Conservation (phyloP, 257 asterid species). For the Cinchona pubescens region DNA sequence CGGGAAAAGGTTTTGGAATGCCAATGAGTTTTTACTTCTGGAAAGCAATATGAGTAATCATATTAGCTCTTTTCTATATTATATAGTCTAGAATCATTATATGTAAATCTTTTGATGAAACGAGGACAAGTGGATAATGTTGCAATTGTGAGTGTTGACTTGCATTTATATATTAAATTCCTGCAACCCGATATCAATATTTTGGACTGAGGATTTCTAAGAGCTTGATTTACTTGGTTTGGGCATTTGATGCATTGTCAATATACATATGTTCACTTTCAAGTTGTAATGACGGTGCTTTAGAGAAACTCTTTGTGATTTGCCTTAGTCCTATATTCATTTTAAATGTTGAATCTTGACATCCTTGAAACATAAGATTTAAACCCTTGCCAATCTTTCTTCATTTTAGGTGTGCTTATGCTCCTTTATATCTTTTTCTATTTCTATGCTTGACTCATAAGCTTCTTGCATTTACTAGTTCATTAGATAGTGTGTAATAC, state of each 20-base stretch:
- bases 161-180: not conserved
- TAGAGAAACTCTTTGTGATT: too few species aligned
- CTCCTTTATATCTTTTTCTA: not conserved
- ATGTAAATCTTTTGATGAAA: not conserved
- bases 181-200: not conserved
- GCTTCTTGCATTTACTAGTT: not conserved
- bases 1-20: constrained; percentile 65
- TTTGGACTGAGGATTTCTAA: not conserved
- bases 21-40: constrained; percentile 76
- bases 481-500: not conserved
- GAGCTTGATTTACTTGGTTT: not conserved
- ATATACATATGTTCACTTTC: not conserved
- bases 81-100: not conserved
- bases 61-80: constrained; percentile 11
- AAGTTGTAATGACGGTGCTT: too few species aligned
- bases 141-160: not conserved
- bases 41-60: constrained; percentile 69
- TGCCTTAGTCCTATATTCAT: not conserved
- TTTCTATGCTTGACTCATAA: too few species aligned
- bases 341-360: not conserved
- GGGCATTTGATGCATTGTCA: not conserved
- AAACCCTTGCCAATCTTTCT: not conserved
- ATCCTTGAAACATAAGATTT: not conserved
- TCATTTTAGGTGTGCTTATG: not conserved
- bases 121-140: not conserved